Evolutionary conservation across 2,329 filamentous ascomycete genomes (phyloP), one percentile per base, ranked within the genome.

Genomic region (Cyphellophora europaea): DNA sequence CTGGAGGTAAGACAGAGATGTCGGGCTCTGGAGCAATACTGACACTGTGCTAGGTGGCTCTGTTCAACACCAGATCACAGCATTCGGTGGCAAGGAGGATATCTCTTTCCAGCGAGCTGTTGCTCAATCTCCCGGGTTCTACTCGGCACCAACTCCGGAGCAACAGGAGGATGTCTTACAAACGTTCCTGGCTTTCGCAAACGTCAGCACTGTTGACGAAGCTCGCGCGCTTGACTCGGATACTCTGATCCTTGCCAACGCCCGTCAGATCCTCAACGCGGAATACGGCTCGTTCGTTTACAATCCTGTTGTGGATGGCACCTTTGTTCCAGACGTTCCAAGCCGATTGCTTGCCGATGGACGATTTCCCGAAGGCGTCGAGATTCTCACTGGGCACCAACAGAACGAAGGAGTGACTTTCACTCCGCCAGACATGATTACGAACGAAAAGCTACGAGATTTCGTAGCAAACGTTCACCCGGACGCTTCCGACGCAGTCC

Each of bases 41-140:
- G 16, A 37, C 19, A 5, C 3, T 14, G n/a, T 23, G 6, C 12
- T 30, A 17, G 70, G 58, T 5, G 69, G 68, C 0, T 68, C 63
- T 3, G 63, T 76, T 37, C 61, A 72, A 53, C 69, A 74, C 44
- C 70, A 75, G 36, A 65, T 74, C 40, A 74, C 69, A 16, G 58
- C 67, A 1, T 70, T 59, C 38, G 69, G 68, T 19, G 68, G 66
- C 6, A 45, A 50, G 11, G 6, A 44, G 8, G 41, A 48, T 2
- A 38, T 43, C 11, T 49, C 50, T 3, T 61, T 61, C 41, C 50
- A 58, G 15, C 50, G 52, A 35, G 66, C 65, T 6, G 58, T 70
- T 5, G 33, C 59, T 1, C 66, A 69, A 41, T 67, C 62, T 27
- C 63, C 65, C 3, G 55, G 49, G 6, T 59, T 50, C 47, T 32